Conservation (phyloP, 75 land plant species). For the Picea sitchensis region DNA sequence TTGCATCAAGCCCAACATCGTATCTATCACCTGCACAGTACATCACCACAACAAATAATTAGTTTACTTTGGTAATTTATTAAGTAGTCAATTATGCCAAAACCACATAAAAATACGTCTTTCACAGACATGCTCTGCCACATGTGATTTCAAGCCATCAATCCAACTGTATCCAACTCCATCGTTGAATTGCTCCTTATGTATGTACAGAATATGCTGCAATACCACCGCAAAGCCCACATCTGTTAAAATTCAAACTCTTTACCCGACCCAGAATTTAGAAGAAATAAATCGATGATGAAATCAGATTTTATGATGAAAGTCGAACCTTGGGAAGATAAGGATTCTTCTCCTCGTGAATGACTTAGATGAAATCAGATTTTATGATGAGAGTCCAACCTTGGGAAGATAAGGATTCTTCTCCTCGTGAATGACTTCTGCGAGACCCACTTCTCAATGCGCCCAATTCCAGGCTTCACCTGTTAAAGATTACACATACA, state of each 20-base stretch:
- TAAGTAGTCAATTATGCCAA: too few relatives aligned
- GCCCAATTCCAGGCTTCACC: slow-evolving; percentile 38
- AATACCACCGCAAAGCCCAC: neutral
- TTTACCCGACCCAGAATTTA: too few relatives aligned
- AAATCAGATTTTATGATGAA: neutral
- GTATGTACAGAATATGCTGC: slow-evolving; percentile 95
- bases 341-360: slow-evolving; percentile 76
- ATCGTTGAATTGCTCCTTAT: slow-evolving; percentile 99
- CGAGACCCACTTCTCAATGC: slow-evolving; percentile 88
- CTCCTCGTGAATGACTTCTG: slow-evolving; percentile 79
- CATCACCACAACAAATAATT: too few relatives aligned
- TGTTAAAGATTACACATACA: too few relatives aligned
- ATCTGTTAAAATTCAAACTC: too few relatives aligned
- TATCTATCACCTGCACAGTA: slow-evolving; percentile 51
- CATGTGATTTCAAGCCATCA: slow-evolving; percentile 87
- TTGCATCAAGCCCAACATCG: slow-evolving; percentile 75
- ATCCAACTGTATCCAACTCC: slow-evolving; percentile 99
- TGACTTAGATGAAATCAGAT: slow-evolving; percentile 22
- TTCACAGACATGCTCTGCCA: slow-evolving; percentile 11
- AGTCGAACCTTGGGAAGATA: slow-evolving; percentile 70
- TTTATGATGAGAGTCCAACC: slow-evolving; percentile 20
- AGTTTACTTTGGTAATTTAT: too few relatives aligned
- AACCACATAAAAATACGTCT: too few relatives aligned
- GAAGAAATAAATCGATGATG: too few relatives aligned
- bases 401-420: slow-evolving; percentile 78